Evolutionary conservation across 495 filamentous ascomycete species (phyloP), one percentile per base, ranked within the genome.

Genomic region (Penicillium atrosanguineum): DNA sequence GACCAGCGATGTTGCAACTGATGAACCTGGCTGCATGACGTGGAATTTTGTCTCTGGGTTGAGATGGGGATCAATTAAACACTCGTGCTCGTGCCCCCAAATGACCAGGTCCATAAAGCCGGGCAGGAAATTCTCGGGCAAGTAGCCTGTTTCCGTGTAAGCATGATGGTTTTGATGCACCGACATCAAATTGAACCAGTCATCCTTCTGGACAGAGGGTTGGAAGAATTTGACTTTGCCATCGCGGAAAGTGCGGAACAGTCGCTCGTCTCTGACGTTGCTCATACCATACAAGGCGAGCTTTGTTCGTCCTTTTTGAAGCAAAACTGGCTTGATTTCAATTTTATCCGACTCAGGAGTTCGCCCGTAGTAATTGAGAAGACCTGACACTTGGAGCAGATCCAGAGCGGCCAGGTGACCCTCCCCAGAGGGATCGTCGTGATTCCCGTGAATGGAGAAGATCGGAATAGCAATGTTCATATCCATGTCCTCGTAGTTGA

Each of bases 31-130:
- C 60, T 99, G 94, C 82, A 99, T 96, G 55, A 99, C 91, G 62
- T 92, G 84, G 59, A 97, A 97, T 8, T 85, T 86, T 52, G 83
- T 95, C 66, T 96, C 91, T 0, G 88, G 83, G 61, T 96, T 97
- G 21, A 81, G 78, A 11, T 69, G 62, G 1, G 94, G 94, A 38
- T 95, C 83, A 58, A 97, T 95, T 5, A 94, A 68, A 65, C 93
- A 97, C 71, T 99, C 95, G 61, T 99, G 94, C 68, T 99, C 94
- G 62, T 99, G 94, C 21, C 94, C 94, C 94, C 94, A 99, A 42
- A 99, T 76, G 0, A 97, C 84, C 15, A 99, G 74, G 64, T 99
- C 89, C 36, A 97, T 70, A 64, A 95, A 99, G 6, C 88, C 86
- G 0, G 94, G 95, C 0, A 99, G 82, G 65, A 97, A 94, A 62